phyloP scores from a whole-genome alignment of 169 alveolate species.

The Cryptosporidium sp. region DNA sequence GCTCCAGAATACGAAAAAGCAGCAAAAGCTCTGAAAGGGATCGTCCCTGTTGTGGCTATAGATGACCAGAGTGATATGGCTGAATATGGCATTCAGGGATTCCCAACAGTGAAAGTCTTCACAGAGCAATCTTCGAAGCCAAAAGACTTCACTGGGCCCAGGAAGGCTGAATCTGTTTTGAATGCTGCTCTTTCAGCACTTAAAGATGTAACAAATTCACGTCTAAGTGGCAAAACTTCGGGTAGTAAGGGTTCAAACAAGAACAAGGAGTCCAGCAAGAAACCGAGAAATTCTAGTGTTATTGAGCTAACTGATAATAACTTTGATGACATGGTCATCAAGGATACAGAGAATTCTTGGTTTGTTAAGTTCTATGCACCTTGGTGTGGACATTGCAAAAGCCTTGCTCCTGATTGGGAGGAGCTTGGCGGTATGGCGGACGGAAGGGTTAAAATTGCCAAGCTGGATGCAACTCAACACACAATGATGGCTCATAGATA shows the following conservation, averaged over 20 bases:
- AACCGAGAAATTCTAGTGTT: constrained; percentile 76
- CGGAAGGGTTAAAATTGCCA: constrained; percentile 82
- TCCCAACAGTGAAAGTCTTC: constrained; percentile 91
- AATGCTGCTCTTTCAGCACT: constrained; percentile 81
- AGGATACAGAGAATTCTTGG: constrained; percentile 83
- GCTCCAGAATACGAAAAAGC: constrained; percentile 87
- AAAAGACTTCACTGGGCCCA: constrained; percentile 76
- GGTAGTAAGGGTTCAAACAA: constrained; percentile 75
- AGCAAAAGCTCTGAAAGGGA: constrained; percentile 83
- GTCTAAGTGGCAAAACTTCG: constrained; percentile 75
- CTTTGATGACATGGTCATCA: constrained; percentile 80
- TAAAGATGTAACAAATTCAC: constrained; percentile 79
- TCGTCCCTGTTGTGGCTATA: constrained; percentile 82
- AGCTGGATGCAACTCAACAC: constrained; percentile 85
- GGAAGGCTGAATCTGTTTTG: constrained; percentile 77
- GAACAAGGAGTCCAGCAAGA: constrained; percentile 68
- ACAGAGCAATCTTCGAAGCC: constrained; percentile 68
- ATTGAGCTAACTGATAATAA: constrained; percentile 80
- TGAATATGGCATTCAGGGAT: constrained; percentile 84
- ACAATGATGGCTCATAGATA: constrained; percentile 82
- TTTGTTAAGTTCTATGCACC: constrained; percentile 93
- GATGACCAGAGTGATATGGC: constrained; percentile 81
- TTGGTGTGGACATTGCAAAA: constrained; percentile 98
- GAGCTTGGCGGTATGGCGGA: constrained; percentile 91
- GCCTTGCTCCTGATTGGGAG: constrained; percentile 95